phyloP scores from a whole-genome alignment of 176 grass and related monocot genomes.

The Phoenix roebelenii region DNA sequence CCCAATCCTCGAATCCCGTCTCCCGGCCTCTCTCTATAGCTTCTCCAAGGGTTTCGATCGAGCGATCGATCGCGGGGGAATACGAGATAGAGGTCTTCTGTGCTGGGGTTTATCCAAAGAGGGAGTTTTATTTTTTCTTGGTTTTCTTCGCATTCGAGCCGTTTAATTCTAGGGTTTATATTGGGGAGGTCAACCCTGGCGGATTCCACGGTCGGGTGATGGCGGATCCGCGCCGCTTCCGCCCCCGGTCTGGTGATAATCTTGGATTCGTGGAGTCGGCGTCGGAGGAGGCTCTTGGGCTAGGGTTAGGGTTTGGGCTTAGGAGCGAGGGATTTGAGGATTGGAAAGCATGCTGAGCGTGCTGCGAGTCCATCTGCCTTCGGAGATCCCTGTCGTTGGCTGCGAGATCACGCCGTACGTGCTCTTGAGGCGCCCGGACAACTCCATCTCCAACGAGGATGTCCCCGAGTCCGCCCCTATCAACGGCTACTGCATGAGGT shows the following conservation, averaged over 20 bases:
- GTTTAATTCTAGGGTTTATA: conserved; percentile 5
- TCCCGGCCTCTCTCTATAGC: too few relatives aligned
- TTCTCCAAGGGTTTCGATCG: too few relatives aligned
- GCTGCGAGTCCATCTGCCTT: conserved; percentile 23
- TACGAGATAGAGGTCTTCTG: too few relatives aligned
- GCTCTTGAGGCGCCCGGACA: conserved; percentile 19
- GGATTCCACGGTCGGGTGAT: conserved; percentile 8
- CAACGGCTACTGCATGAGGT: conserved; percentile 19
- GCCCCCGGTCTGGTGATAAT: neutral
- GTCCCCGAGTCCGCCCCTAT: conserved; percentile 14
- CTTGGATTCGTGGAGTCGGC: neutral
- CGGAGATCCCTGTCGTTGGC: conserved; percentile 26
- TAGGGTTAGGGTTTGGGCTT: conserved; percentile 8
- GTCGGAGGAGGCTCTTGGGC: neutral
- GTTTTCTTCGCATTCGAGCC: neutral
- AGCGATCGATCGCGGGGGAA: too few relatives aligned
- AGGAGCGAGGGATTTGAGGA: conserved; percentile 13
- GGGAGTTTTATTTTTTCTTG: too few relatives aligned
- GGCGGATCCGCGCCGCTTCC: conserved; percentile 12
- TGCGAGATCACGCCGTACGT: conserved; percentile 29
- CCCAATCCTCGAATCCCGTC: too few relatives aligned
- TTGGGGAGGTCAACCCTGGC: conserved; percentile 19
- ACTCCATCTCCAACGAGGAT: conserved; percentile 19
- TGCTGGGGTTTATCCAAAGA: too few relatives aligned
- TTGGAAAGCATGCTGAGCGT: conserved; percentile 25